phyloP scores from a whole-genome alignment of 306 rosid species.

The Sindora glabra region DNA sequence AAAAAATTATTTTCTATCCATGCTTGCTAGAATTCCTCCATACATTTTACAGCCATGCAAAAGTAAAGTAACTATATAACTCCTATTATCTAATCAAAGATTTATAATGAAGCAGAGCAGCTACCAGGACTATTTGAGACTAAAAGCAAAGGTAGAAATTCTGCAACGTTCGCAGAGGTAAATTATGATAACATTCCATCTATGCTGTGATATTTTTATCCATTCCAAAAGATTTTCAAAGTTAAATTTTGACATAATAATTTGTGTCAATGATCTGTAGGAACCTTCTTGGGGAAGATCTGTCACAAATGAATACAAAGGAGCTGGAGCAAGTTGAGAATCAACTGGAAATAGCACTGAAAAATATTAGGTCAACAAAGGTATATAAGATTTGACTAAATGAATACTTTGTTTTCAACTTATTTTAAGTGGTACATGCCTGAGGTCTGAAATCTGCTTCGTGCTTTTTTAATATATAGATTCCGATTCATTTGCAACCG shows the following conservation, averaged over 20 bases:
- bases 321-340: slow-evolving; percentile 70
- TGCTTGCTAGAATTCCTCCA: no score
- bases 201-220: no score
- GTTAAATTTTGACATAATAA: not conserved
- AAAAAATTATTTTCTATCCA: no score
- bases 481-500: no score
- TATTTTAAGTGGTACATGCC: no score
- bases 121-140: slow-evolving; percentile 66
- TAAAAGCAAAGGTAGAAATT: slow-evolving; percentile 65
- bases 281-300: slow-evolving; percentile 84
- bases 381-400: no score
- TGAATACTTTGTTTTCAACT: no score
- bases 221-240: not conserved
- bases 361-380: slow-evolving; percentile 72
- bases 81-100: not conserved
- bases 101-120: slow-evolving; percentile 33
- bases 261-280: slow-evolving; percentile 22
- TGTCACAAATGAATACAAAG: slow-evolving; percentile 45
- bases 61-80: no score
- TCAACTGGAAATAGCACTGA: slow-evolving; percentile 66
- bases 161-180: slow-evolving; percentile 84
- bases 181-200: not conserved
- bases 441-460: no score
- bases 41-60: not conserved
- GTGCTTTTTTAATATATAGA: no score